phyloP scores from a whole-genome alignment of 768 basidiomycete species.

The Paxillus involutus region DNA sequence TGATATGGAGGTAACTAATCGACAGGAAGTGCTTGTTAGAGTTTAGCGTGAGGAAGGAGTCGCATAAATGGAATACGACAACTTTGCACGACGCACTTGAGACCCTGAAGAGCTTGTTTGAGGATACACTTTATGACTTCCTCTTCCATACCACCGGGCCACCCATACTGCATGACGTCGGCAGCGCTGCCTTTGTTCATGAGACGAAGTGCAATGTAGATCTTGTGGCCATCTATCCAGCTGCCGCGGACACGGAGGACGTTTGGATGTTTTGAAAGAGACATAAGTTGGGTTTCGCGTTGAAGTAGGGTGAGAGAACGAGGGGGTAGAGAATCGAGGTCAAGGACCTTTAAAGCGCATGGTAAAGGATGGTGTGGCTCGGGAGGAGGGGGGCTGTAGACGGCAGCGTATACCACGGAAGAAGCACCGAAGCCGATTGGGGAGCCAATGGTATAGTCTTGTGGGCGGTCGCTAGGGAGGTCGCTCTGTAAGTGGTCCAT shows the following conservation, averaged over 20 bases:
- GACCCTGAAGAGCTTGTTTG: conserved; percentile 83
- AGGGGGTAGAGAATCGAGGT: conserved; percentile 76
- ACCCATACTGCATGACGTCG: conserved; percentile 82
- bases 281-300: conserved; percentile 90
- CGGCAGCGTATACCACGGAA: conserved; percentile 84
- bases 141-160: conserved; percentile 89
- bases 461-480: conserved; percentile 54
- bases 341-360: conserved; percentile 87
- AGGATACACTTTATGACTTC: conserved; percentile 84
- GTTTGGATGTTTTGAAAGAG: conserved; percentile 89
- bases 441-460: conserved; percentile 73
- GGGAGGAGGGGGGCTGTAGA: conserved; percentile 48
- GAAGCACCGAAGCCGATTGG: conserved; percentile 92
- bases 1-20: conserved; percentile 78
- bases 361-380: conserved; percentile 42
- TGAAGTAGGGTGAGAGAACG: conserved; percentile 71
- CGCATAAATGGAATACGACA: conserved; percentile 5
- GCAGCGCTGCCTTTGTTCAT: conserved; percentile 89
- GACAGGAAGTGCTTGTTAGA: conserved; percentile 7
- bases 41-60: not conserved
- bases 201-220: conserved; percentile 83
- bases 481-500: not conserved
- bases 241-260: conserved; percentile 88
- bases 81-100: conserved; percentile 60
- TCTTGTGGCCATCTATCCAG: conserved; percentile 82